Evolutionary conservation across 2,329 filamentous ascomycete species (phyloP).

Genomic region (Colletotrichum horii): DNA sequence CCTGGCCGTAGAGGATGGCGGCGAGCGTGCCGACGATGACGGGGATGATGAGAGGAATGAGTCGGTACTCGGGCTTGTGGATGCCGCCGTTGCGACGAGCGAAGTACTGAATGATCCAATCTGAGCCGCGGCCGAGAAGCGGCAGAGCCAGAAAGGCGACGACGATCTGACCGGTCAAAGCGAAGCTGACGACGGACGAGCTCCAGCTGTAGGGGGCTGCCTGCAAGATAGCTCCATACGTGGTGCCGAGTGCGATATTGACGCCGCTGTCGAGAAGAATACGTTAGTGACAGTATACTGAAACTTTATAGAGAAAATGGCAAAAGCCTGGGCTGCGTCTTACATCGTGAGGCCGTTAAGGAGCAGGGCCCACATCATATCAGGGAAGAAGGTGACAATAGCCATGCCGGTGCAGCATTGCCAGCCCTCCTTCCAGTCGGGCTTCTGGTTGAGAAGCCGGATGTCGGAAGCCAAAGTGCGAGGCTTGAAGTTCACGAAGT

Average conservation of each 20-base stretch:
- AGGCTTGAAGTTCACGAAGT: conserved; percentile 38
- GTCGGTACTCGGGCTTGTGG: conserved; percentile 44
- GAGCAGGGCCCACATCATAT: conserved; percentile 44
- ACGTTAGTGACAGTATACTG: conserved; percentile 25
- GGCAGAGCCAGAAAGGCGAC: conserved; percentile 41
- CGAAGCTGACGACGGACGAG: conserved; percentile 36
- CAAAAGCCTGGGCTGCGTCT: neutral
- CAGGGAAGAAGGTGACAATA: conserved; percentile 41
- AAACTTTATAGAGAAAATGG: neutral
- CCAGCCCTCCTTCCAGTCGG: conserved; percentile 39
- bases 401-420: conserved; percentile 30
- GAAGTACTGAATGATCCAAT: conserved; percentile 37
- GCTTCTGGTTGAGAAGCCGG: conserved; percentile 41
- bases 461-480: conserved; percentile 40
- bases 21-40: conserved; percentile 41
- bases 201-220: conserved; percentile 42
- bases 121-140: conserved; percentile 41
- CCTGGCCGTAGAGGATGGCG: conserved; percentile 41
- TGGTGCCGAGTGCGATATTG: conserved; percentile 47
- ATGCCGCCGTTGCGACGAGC: conserved; percentile 41
- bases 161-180: conserved; percentile 44
- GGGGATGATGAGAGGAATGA: conserved; percentile 39
- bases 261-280: conserved; percentile 36
- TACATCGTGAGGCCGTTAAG: conserved; percentile 31
- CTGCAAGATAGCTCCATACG: conserved; percentile 40